Evolutionary conservation across 495 filamentous ascomycete species (phyloP).

Genomic region (Penicillium crystallinum): DNA sequence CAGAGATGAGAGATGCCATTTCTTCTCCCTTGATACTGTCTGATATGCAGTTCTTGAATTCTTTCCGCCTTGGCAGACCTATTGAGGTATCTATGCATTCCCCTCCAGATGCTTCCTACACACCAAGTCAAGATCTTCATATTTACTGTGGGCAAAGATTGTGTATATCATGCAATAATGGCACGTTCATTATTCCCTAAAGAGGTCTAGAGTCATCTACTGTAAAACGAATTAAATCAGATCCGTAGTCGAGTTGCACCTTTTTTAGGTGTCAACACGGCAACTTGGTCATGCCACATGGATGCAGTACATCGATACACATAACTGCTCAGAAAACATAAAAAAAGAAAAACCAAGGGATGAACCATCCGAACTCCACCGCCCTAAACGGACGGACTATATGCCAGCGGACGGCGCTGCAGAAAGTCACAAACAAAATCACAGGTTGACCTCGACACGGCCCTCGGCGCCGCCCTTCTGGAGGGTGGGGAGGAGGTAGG

Average conservation of each 20-base stretch:
- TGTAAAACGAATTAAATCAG: conserved; percentile 27
- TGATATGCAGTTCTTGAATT: too few species aligned
- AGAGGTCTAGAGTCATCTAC: conserved; percentile 32
- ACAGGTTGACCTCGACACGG: conserved; percentile 82
- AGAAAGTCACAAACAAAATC: conserved; percentile 36
- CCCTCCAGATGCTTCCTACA: not conserved
- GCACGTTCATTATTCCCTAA: conserved; percentile 30
- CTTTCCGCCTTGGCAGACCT: too few species aligned
- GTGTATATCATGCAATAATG: conserved; percentile 20
- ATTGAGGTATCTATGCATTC: too few species aligned
- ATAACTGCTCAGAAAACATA: conserved; percentile 29
- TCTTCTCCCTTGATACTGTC: too few species aligned
- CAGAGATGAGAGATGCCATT: too few species aligned
- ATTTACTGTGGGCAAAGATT: too few species aligned
- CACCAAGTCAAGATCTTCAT: not conserved
- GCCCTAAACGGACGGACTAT: conserved; percentile 33
- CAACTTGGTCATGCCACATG: conserved; percentile 33
- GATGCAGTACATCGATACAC: conserved; percentile 30
- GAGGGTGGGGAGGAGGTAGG: conserved; percentile 85
- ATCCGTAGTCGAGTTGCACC: conserved; percentile 26
- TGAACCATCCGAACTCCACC: conserved; percentile 45
- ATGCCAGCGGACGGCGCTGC: conserved; percentile 32
- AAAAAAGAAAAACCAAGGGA: conserved; percentile 32
- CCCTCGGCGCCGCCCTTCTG: conserved; percentile 73
- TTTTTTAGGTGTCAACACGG: conserved; percentile 23